Evolutionary conservation across 345 rosid genomes (phyloP).

Genomic region (Sonneratia caseolaris): DNA sequence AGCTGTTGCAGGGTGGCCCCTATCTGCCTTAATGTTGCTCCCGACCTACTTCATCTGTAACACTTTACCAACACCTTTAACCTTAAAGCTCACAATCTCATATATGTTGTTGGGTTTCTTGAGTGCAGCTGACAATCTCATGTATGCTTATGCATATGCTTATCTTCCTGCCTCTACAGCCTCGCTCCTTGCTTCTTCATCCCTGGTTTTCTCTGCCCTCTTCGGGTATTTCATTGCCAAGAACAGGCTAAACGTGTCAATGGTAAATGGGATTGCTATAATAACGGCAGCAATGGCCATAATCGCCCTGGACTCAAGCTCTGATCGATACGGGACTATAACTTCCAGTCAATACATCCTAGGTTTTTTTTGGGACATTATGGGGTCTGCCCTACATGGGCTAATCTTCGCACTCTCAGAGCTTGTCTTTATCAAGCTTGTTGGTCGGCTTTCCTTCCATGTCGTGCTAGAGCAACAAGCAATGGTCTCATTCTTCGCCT

Average conservation of each 20-base stretch:
- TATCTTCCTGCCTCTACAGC: slow-evolving; percentile 89
- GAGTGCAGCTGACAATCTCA: slow-evolving; percentile 70
- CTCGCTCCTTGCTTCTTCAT: slow-evolving; percentile 70
- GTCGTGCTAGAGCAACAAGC: slow-evolving; percentile 83
- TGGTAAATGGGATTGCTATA: slow-evolving; percentile 53
- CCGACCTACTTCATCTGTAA: slow-evolving; percentile 39
- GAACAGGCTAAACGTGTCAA: slow-evolving; percentile 54
- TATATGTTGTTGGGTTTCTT: slow-evolving; percentile 54
- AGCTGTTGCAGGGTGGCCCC: slow-evolving; percentile 80
- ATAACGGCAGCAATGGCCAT: slow-evolving; percentile 63
- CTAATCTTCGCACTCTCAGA: slow-evolving; percentile 81
- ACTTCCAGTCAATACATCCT: slow-evolving; percentile 43
- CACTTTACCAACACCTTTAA: slow-evolving; percentile 51
- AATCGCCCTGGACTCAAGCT: slow-evolving; percentile 68
- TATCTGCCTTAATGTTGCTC: slow-evolving; percentile 46
- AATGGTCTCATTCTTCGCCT: slow-evolving; percentile 63
- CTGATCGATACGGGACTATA: slow-evolving; percentile 46
- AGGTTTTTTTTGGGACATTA: slow-evolving; percentile 72
- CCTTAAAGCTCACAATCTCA: slow-evolving; percentile 37
- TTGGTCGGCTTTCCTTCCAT: slow-evolving; percentile 69
- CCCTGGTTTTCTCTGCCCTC: slow-evolving; percentile 59
- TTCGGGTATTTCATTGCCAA: slow-evolving; percentile 60
- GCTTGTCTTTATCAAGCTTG: slow-evolving; percentile 54
- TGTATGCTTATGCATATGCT: slow-evolving; percentile 84
- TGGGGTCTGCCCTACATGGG: slow-evolving; percentile 82